Percentiles rank a stretch among this genome's conserved stretches.
These are phyloP conservation scores for Chaetomium strumarium DNA, from an alignment of 2,329 filamentous ascomycete species.

Conservation along the genomic window DNA sequence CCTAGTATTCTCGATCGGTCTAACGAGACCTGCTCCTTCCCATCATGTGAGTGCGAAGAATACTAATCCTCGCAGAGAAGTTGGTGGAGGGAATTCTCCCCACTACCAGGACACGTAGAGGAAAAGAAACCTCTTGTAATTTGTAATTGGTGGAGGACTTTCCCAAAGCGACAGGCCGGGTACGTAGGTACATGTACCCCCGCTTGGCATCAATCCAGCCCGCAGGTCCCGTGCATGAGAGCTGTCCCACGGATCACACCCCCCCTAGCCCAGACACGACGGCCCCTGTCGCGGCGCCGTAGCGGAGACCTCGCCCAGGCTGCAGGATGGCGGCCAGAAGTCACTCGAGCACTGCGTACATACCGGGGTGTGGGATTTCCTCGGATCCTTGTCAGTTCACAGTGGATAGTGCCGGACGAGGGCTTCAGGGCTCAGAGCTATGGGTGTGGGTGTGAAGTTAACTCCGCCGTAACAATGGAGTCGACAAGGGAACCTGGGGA, in stretches of 20 bases:
- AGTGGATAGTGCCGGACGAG: constrained; percentile 7
- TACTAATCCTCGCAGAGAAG: too few relatives aligned
- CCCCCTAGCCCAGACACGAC: constrained; percentile 1
- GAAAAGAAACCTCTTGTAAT: too few relatives aligned
- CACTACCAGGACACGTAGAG: too few relatives aligned
- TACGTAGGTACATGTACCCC: too few relatives aligned
- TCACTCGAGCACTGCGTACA: neutral
- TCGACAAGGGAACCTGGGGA: neutral
- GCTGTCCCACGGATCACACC: neutral
- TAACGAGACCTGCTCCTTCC: too few relatives aligned
- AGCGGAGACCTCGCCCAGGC: constrained; percentile 22
- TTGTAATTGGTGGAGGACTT: too few relatives aligned
- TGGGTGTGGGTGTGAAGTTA: constrained; percentile 5
- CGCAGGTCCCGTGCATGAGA: constrained; percentile 17
- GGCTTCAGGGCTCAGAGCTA: constrained; percentile 5
- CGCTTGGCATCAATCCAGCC: neutral
- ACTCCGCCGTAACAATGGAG: constrained; percentile 2
- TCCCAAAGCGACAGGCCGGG: too few relatives aligned
- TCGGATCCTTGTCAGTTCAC: neutral
- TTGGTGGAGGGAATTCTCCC: too few relatives aligned
- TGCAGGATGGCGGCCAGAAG: constrained; percentile 18
- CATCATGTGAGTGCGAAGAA: too few relatives aligned
- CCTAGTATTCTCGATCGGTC: too few relatives aligned
- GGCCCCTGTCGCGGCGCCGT: constrained; percentile 11
- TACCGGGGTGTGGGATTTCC: neutral